Evolutionary conservation across 352 stramenopile genomes (phyloP), one percentile per base, ranked within the genome.

Genomic region (Globisporangium mamillatum): DNA sequence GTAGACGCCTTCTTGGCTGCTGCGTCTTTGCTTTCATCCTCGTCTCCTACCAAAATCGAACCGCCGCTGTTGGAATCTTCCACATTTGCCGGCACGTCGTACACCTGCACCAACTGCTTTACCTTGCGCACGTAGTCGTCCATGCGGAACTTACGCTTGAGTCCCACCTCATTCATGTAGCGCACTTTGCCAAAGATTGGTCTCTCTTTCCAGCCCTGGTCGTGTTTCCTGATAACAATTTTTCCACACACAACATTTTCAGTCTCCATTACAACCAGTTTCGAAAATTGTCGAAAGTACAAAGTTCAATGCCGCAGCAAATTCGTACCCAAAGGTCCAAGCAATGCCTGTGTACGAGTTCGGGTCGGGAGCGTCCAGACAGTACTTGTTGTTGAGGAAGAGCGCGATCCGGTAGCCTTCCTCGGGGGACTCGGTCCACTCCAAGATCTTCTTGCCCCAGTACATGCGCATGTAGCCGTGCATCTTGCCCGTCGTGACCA

Each of bases 381-480:
- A 90, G 76, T 99, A 99, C 79, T 98, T 98, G 81, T 99, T 98
- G 85, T 99, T 99, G 34, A 99, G 91, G 29, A 97, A 95, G 38
- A 99, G 85, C 14, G 93, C 96, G 5, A 84, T 95, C n/a, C 84
- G 68, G 27, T 99, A 93, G 6, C 96, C 97, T 69, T 98, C 82
- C 44, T 89, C 74, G 0, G 97, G 97, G 10, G 86, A 88, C 24
- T 76, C 60, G 1, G 97, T 99, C 98, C 98, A 99, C 75, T 99
- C 97, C 18, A 99, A 80, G 60, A 99, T 97, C 76, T 99, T 99
- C 80, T 99, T 99, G 48, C 92, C 97, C 98, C 98, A 99, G 80
- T 99, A 99, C 98, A 99, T 99, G 60, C 97, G 91, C 86, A 96
- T 93, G 75, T 93, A 97, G 71, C 88, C 86, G 71, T 95, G 87